Percentiles rank a stretch among this genome's conserved stretches.
Evolutionary conservation across 768 basidiomycete genomes (phyloP).

Genomic region (Auricularia auricula-judae): DNA sequence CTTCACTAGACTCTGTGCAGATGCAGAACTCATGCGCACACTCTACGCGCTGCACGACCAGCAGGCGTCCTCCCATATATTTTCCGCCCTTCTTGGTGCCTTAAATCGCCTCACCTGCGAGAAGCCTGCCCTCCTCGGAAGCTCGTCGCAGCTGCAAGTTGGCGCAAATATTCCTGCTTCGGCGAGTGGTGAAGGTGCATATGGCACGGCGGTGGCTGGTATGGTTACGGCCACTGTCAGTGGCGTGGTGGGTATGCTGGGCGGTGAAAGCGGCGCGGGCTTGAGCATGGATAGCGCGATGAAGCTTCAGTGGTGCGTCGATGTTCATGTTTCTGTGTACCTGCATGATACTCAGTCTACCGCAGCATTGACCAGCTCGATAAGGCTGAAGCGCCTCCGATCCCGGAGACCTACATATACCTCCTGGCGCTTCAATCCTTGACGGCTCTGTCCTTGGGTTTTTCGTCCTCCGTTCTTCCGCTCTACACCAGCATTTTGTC

Average conservation of each 20-base stretch:
- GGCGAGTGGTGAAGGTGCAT: constrained; percentile 24
- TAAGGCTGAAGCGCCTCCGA: constrained; percentile 88
- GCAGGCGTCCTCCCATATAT: constrained; percentile 43
- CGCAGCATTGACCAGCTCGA: constrained; percentile 93
- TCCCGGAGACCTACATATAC: constrained; percentile 90
- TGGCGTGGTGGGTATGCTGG: constrained; percentile 81
- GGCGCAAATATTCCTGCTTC: background rate
- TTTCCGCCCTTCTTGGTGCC: constrained; percentile 67
- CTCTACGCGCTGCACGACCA: constrained; percentile 63
- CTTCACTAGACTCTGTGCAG: constrained; percentile 55
- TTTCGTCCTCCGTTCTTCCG: constrained; percentile 61
- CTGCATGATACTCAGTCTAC: constrained; percentile 7
- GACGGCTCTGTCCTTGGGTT: constrained; percentile 76
- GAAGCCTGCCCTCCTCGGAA: constrained; percentile 76
- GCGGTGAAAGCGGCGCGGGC: constrained; percentile 38
- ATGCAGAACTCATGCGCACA: constrained; percentile 65
- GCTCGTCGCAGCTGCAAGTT: constrained; percentile 57
- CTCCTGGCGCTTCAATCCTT: constrained; percentile 86
- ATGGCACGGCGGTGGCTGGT: constrained; percentile 65
- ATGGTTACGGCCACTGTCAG: constrained; percentile 79
- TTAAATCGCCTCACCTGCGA: constrained; percentile 83
- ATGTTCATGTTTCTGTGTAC: background rate
- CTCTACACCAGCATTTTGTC: constrained; percentile 50
- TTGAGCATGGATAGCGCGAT: constrained; percentile 65
- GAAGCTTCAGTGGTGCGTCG: constrained; percentile 80